Evolutionary conservation across 139 green algal genomes (phyloP), one percentile per base, ranked within the genome.

Genomic region (Asterochloris sp.): DNA sequence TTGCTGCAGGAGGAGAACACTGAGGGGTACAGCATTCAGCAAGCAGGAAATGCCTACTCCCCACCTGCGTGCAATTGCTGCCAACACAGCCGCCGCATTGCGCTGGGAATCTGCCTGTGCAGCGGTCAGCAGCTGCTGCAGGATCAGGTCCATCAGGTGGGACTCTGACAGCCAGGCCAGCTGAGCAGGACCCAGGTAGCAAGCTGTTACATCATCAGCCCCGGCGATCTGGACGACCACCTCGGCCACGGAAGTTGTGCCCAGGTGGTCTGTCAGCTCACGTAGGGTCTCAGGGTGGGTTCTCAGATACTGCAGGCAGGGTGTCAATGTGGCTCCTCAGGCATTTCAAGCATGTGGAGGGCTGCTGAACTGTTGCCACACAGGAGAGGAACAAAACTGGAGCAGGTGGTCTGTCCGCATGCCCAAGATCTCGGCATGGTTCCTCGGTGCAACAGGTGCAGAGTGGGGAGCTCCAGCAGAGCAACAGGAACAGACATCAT

Each of bases 21-120:
- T 54, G 38, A 6, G 6, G 6, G 38, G 38, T 54, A 54, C 38
- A 54, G 38, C 38, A 54, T 10, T 54, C 38, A 54, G 38, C 38
- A 54, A 54, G 38, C 38, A 54, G 38, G 38, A 54, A 6, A 2
- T 54, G 38, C 38, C 38, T 54, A 2, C 2, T 54, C 38, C 38
- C 38, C 38, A 54, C 38, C 38, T 54, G 38, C 78, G 69, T 13
- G 83, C 83, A 29, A 86, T 80, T 23, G 92, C 90, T 14, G 91
- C 91, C 62, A 98, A 88, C 64, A 98, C 93, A 66, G 95, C 92
- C 0, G 94, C 93, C 14, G 91, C 92, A 75, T 98, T 97, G 60
- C 86, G 82, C 81, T 96, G 92, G 23, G 84, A 80, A 69, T 96
- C 92, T 6, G 85, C 47, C 12, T 83, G 78, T 27, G 84, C 75